Evolutionary conservation across 306 rosid genomes (phyloP).

Genomic region (Gastrolobium bilobum): DNA sequence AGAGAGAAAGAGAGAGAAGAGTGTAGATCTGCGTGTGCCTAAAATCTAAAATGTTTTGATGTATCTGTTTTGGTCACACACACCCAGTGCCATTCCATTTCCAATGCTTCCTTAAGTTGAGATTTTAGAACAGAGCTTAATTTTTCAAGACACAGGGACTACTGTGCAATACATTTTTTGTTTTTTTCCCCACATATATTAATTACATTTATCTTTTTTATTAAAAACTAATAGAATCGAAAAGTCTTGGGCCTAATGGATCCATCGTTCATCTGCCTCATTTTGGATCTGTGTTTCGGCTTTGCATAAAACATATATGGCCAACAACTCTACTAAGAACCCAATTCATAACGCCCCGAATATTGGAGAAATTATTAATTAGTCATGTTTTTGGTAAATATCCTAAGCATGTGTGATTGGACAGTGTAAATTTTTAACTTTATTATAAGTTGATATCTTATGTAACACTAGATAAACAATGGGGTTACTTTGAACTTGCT

Average conservation of each 20-base stretch:
- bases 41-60: slow-evolving; percentile 9
- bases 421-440: too few relatives aligned
- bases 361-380: too few relatives aligned
- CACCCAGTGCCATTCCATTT: slow-evolving; percentile 18
- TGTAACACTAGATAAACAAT: too few relatives aligned
- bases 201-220: not conserved
- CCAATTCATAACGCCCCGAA: too few relatives aligned
- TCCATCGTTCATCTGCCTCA: not conserved
- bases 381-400: too few relatives aligned
- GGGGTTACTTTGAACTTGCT: too few relatives aligned
- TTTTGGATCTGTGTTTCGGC: slow-evolving; percentile 2
- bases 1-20: slow-evolving; percentile 1
- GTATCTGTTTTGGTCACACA: slow-evolving; percentile 40
- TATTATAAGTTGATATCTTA: too few relatives aligned
- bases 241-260: not conserved
- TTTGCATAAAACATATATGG: not conserved
- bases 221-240: not conserved
- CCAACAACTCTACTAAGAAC: too few relatives aligned
- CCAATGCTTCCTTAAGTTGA: slow-evolving; percentile 14
- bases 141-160: slow-evolving; percentile 36
- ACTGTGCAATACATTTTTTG: slow-evolving; percentile 33
- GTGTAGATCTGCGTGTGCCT: slow-evolving; percentile 43
- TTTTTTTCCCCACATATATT: not conserved
- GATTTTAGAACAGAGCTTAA: slow-evolving; percentile 29
- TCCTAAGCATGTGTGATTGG: too few relatives aligned